Base-by-base conservation (phyloP, 1,284 basidiomycete species). In the Rhodotorula sp. region DNA sequence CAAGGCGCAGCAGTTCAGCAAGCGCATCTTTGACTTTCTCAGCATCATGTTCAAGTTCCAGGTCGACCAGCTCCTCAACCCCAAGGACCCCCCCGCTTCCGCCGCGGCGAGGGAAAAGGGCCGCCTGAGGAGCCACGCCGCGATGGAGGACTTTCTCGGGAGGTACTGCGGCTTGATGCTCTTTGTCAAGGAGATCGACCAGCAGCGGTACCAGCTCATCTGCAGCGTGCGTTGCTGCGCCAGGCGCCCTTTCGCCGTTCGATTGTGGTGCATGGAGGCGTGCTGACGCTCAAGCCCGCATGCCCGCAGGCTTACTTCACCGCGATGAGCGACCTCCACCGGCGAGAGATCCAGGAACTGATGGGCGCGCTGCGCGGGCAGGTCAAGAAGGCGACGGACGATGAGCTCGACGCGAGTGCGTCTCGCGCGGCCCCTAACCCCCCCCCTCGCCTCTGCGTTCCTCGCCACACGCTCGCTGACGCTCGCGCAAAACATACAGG, bases 131-230 rank as follows among this genome's bases (percentile, higher is more conserved):
- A 84, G 86, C 10, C 94, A 96, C 80, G 84, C 85, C 64, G 84
- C 86, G 22, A 85, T 97, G 80, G 93, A 97, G 79, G 85, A 85
- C 39, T 91, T 91, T 79, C 86, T 98, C 19, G 92, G 91, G 37
- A 86, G 89, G 61, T 98, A 98, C 81, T 88, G 90, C 60, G 95
- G 95, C 3, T 81, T 99, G 61, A 88, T 98, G 82, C 85, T 98
- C 25, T 99, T 96, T 80, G 83, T 97, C 74, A 95, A 94, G 80
- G 96, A 99, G 83, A 95, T 97, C 88, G 93, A 95, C 70, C 91
- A 94, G 80, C 83, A 82, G 64, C 82, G 89, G 39, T 97, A 96
- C 81, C 90, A 88, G 56, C 91, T 90, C 79, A 82, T 96, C 46
- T 97, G 93, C 79, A 90, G 89, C 61, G 94, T 96, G 80, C 70